These are phyloP conservation scores for Lycium ferocissimum DNA, from an alignment of 257 asterid species.

Conservation along the genomic window DNA sequence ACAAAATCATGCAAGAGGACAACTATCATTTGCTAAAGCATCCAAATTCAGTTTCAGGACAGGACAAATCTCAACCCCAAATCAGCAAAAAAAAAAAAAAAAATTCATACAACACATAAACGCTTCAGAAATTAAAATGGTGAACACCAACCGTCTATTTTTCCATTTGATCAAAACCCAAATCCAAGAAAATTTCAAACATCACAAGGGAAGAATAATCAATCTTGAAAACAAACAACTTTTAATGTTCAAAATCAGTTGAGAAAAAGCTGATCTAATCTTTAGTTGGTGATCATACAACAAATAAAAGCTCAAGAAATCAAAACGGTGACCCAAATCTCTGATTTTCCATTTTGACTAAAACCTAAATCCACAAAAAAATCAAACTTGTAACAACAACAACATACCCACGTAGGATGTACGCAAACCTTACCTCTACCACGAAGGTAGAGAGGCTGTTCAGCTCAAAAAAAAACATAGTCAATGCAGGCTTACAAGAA, in stretches of 20 bases:
- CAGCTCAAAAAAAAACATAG: too few species aligned
- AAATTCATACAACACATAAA: too few species aligned
- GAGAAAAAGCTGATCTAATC: neutral
- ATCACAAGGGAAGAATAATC: neutral
- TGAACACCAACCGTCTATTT: neutral
- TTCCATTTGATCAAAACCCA: neutral
- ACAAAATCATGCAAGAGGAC: slow-evolving; percentile 13
- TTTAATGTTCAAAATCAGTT: neutral
- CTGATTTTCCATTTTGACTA: neutral
- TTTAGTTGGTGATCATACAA: neutral
- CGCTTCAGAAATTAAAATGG: neutral
- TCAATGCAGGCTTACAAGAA: neutral
- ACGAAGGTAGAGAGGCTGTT: too few species aligned
- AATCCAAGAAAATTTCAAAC: neutral
- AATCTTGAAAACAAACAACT: neutral
- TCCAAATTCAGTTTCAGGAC: neutral
- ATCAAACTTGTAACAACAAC: neutral
- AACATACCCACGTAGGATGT: too few species aligned
- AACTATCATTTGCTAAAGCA: neutral
- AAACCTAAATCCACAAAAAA: neutral
- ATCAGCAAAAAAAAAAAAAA: neutral
- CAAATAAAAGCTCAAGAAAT: neutral
- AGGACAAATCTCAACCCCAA: slow-evolving; percentile 22
- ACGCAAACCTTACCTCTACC: too few species aligned
- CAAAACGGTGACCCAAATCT: neutral